phyloP scores from a whole-genome alignment of 768 basidiomycete genomes.

The Xerocomus spinulosus region DNA sequence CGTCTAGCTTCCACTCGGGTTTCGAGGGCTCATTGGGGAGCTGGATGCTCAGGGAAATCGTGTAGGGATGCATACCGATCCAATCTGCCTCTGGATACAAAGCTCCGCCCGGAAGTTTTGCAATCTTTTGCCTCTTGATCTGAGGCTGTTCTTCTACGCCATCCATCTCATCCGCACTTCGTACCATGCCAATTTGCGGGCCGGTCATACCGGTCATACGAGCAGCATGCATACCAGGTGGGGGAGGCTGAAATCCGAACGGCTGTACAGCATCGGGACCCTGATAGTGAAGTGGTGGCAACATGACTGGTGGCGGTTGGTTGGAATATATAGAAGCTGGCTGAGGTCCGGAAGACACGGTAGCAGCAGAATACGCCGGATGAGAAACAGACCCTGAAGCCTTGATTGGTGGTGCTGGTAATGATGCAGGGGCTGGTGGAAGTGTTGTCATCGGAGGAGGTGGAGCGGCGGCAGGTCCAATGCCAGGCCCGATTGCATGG shows the following conservation, averaged over 20 bases:
- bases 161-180: conserved; percentile 80
- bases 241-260: conserved; percentile 72
- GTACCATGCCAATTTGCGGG: conserved; percentile 65
- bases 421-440: conserved; percentile 65
- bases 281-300: conserved; percentile 81
- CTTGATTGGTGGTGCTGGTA: conserved; percentile 64
- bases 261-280: conserved; percentile 71
- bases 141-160: conserved; percentile 67
- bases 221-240: conserved; percentile 65
- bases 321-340: conserved; percentile 68
- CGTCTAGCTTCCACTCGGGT: conserved; percentile 92
- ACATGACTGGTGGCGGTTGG: conserved; percentile 73
- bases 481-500: conserved; percentile 82
- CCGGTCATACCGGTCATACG: conserved; percentile 58
- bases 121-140: conserved; percentile 83
- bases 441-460: conserved; percentile 57
- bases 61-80: conserved; percentile 87
- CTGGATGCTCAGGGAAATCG: conserved; percentile 81
- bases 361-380: conserved; percentile 73
- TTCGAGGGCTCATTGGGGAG: conserved; percentile 78
- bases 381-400: conserved; percentile 35
- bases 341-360: conserved; percentile 87
- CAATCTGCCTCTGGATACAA: conserved; percentile 87
- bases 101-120: conserved; percentile 79
- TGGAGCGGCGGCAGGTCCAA: conserved; percentile 75